Evolutionary conservation across 225 moss, liverwort and hornwort genomes (phyloP).

Genomic region (Asterella californica): DNA sequence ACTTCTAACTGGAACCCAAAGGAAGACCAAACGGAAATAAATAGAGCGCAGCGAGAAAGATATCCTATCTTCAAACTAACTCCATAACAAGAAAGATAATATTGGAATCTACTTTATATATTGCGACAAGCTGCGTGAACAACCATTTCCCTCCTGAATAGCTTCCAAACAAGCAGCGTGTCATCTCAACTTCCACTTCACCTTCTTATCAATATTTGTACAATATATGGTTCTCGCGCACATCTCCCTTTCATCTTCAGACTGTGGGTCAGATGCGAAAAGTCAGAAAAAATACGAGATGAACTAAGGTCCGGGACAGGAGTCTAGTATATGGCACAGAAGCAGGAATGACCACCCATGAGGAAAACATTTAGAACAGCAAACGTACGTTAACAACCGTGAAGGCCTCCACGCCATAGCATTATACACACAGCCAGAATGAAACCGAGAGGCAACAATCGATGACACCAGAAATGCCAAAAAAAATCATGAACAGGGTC

Average conservation of each 20-base stretch:
- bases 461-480: too few species aligned
- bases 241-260: constrained; percentile 99
- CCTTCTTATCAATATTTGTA: constrained; percentile 99
- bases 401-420: not conserved
- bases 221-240: constrained; percentile 97
- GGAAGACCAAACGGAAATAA: too few species aligned
- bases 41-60: not conserved
- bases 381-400: not conserved
- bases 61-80: too few species aligned
- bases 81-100: not conserved
- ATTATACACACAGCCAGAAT: not conserved
- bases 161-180: not conserved
- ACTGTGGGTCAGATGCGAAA: constrained; percentile 38
- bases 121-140: not conserved
- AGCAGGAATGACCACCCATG: not conserved
- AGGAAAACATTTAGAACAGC: not conserved
- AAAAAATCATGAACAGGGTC: too few species aligned
- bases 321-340: too few species aligned
- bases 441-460: too few species aligned
- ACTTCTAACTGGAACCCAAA: not conserved
- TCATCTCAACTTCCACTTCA: constrained; percentile 70
- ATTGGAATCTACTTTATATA: not conserved
- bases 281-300: not conserved
- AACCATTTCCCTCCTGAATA: not conserved
- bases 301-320: not conserved